Conservation (phyloP, 73 alveolate species). For the Urostyla sp. region DNA sequence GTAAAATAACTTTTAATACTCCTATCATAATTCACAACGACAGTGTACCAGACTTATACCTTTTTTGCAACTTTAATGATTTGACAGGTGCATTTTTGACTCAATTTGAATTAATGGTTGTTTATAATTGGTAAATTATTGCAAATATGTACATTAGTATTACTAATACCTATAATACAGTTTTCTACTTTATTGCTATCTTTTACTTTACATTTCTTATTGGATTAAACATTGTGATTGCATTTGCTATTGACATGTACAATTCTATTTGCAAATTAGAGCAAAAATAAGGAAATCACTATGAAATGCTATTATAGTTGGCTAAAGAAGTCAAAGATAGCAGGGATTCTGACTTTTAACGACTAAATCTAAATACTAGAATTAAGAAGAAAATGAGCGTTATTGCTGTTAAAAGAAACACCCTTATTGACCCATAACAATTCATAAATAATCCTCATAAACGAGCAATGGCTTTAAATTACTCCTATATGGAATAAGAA, state of each 20-base stretch:
- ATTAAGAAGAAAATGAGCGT: no score
- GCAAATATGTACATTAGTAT: slow-evolving; percentile 58
- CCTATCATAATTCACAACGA: slow-evolving; percentile 28
- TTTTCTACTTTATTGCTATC: slow-evolving; percentile 40
- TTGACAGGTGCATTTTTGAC: slow-evolving; percentile 67
- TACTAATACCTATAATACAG: not conserved
- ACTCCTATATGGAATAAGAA: no score
- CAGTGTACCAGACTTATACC: slow-evolving; percentile 58
- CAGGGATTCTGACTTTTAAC: no score
- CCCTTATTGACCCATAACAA: no score
- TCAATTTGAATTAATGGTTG: slow-evolving; percentile 72
- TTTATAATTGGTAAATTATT: slow-evolving; percentile 73
- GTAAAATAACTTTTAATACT: slow-evolving; percentile 19
- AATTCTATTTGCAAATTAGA: slow-evolving; percentile 35
- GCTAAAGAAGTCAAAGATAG: slow-evolving; percentile 35
- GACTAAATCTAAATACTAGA: no score
- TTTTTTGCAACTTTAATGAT: slow-evolving; percentile 75
- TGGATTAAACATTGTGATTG: slow-evolving; percentile 54
- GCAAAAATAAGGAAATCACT: not conserved
- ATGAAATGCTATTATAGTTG: slow-evolving; percentile 13
- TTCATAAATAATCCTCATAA: no score
- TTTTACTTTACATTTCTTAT: slow-evolving; percentile 47
- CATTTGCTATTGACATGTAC: slow-evolving; percentile 70
- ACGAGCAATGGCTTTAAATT: no score
- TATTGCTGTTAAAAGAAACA: no score